These are phyloP conservation scores for Hemileccinum rubropunctum DNA, from an alignment of 768 basidiomycete genomes.

Conservation along the genomic window DNA sequence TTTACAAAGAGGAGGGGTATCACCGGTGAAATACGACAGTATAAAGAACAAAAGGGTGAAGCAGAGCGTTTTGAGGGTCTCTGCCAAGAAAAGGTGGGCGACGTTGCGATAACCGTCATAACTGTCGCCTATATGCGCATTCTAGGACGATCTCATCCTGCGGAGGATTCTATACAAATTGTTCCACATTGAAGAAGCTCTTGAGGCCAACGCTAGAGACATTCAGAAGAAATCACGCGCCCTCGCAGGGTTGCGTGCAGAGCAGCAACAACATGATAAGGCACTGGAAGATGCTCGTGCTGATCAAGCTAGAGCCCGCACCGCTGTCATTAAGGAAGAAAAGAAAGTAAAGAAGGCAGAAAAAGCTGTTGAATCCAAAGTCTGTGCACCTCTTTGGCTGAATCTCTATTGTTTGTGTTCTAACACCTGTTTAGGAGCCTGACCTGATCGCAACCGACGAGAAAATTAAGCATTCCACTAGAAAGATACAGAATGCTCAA, in stretches of 20 bases:
- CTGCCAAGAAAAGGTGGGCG: constrained; percentile 65
- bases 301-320: constrained; percentile 76
- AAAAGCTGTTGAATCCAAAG: constrained; percentile 83
- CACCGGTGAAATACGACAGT: constrained; percentile 93
- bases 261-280: constrained; percentile 68
- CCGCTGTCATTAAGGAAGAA: constrained; percentile 78
- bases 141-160: constrained; percentile 77
- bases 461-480: constrained; percentile 81
- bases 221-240: constrained; percentile 75
- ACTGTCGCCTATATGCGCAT: constrained; percentile 6
- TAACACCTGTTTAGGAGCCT: constrained; percentile 58
- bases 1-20: constrained; percentile 93
- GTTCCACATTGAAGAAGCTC: constrained; percentile 83
- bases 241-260: constrained; percentile 62
- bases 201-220: constrained; percentile 65
- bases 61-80: constrained; percentile 84
- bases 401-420: background rate
- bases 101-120: background rate
- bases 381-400: constrained; percentile 29
- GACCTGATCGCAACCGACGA: constrained; percentile 81
- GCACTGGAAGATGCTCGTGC: constrained; percentile 71
- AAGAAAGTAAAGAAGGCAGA: constrained; percentile 88
- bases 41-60: constrained; percentile 94
- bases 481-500: constrained; percentile 72
- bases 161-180: constrained; percentile 84